Conservation (phyloP, 192 early-diverging fungal species). For the Linderina pennispora region DNA sequence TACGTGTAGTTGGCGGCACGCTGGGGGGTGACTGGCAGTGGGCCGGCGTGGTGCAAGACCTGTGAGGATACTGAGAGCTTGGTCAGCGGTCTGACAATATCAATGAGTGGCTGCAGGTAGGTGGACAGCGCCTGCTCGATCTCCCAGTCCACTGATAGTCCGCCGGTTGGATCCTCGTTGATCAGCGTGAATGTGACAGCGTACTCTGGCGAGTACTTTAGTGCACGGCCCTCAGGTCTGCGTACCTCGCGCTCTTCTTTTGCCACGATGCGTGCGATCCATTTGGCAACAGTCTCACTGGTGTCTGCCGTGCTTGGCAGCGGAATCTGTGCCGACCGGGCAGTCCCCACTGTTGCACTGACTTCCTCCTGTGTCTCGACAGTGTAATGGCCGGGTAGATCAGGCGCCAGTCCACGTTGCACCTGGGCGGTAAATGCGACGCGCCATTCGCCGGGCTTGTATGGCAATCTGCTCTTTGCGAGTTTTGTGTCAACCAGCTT, state of each 20-base stretch:
- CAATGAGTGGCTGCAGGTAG: slow-evolving; percentile 69
- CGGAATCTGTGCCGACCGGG: slow-evolving; percentile 2
- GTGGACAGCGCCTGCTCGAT: slow-evolving; percentile 61
- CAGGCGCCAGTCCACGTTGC: slow-evolving; percentile 2
- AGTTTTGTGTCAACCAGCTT: slow-evolving; percentile 11
- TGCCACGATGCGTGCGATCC: slow-evolving; percentile 7
- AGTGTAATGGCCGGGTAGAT: slow-evolving; percentile 31
- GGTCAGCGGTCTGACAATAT: slow-evolving; percentile 59
- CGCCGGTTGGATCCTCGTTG: slow-evolving; percentile 67
- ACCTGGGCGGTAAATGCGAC: slow-evolving; percentile 6
- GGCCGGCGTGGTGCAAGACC: slow-evolving; percentile 74
- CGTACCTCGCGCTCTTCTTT: slow-evolving; percentile 21
- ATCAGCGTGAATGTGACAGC: slow-evolving; percentile 83
- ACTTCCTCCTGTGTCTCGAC: slow-evolving; percentile 2
- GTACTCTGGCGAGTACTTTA: slow-evolving; percentile 84
- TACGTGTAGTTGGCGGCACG: slow-evolving; percentile 23
- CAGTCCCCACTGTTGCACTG: not conserved
- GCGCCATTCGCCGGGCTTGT: slow-evolving; percentile 13
- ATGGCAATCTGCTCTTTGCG: not conserved
- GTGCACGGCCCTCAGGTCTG: slow-evolving; percentile 33
- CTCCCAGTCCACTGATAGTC: slow-evolving; percentile 73
- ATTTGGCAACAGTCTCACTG: not conserved
- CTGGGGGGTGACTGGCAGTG: slow-evolving; percentile 64
- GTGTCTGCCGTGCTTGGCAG: not conserved
- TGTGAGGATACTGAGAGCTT: slow-evolving; percentile 77